phyloP scores from a whole-genome alignment of 257 asterid species.

The Fraxinus quadrangulata region DNA sequence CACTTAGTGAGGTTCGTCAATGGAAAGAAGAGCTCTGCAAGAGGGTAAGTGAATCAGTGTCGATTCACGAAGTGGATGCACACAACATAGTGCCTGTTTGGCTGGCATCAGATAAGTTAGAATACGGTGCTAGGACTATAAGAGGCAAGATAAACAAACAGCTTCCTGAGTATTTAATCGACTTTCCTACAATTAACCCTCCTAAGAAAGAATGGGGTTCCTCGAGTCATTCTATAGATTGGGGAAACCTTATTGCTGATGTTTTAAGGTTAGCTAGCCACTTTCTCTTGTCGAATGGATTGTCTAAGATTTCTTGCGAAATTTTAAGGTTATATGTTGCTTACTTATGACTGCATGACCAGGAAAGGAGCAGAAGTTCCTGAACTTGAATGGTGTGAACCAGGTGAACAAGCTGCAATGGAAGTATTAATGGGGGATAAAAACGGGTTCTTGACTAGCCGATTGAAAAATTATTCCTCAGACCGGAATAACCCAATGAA shows the following conservation, averaged over 20 bases:
- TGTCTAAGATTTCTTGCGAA: constrained; percentile 3
- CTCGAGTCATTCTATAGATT: constrained; percentile 42
- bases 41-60: constrained; percentile 56
- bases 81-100: constrained; percentile 92
- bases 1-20: constrained; percentile 71
- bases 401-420: constrained; percentile 81
- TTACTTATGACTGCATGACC: constrained; percentile 32
- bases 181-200: constrained; percentile 60
- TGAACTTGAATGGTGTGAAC: constrained; percentile 93
- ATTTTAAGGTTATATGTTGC: constrained; percentile 17
- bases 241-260: constrained; percentile 65
- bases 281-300: constrained; percentile 20
- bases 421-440: constrained; percentile 68
- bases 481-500: constrained; percentile 89
- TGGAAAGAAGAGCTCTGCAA: constrained; percentile 75
- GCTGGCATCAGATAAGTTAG: constrained; percentile 89
- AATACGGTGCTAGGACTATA: constrained; percentile 83
- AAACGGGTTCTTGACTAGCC: constrained; percentile 65
- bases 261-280: constrained; percentile 59
- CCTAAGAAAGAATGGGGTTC: constrained; percentile 57
- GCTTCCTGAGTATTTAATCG: constrained; percentile 75
- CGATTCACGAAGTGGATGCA: constrained; percentile 89
- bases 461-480: constrained; percentile 66
- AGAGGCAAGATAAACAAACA: constrained; percentile 77
- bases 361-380: constrained; percentile 98